These are phyloP conservation scores for Bauhinia variegata DNA, from an alignment of 306 rosid genomes.

Conservation along the genomic window DNA sequence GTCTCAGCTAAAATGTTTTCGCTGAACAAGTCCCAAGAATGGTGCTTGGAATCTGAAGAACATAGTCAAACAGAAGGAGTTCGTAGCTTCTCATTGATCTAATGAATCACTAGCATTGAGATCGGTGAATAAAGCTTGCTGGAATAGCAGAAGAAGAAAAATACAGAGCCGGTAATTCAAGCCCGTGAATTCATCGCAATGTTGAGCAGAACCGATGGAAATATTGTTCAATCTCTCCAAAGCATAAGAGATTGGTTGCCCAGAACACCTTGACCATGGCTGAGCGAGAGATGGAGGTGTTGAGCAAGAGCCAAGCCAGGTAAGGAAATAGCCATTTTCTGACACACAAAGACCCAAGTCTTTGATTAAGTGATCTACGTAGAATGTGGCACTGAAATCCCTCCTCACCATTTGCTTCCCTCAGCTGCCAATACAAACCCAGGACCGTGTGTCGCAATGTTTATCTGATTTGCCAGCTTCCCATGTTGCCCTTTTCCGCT, in stretches of 20 bases:
- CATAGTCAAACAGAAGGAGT: too few species aligned
- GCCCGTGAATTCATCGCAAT: too few species aligned
- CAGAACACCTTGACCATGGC: slow-evolving; percentile 82
- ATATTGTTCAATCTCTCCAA: slow-evolving; percentile 81
- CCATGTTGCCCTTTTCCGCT: slow-evolving; percentile 63
- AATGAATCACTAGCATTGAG: too few species aligned
- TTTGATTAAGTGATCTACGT: slow-evolving; percentile 60
- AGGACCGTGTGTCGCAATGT: slow-evolving; percentile 62
- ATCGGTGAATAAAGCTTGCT: too few species aligned
- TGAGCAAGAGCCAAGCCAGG: slow-evolving; percentile 64
- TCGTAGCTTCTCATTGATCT: too few species aligned
- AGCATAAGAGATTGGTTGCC: slow-evolving; percentile 78
- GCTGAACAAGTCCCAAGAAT: too few species aligned
- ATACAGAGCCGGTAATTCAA: too few species aligned
- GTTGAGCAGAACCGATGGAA: slow-evolving; percentile 42
- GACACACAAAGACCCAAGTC: slow-evolving; percentile 65
- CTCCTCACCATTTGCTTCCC: slow-evolving; percentile 53
- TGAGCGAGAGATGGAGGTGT: slow-evolving; percentile 74
- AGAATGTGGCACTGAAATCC: slow-evolving; percentile 67
- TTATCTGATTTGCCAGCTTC: slow-evolving; percentile 60
- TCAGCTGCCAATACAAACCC: slow-evolving; percentile 40
- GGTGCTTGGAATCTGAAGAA: too few species aligned
- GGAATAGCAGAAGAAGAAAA: too few species aligned
- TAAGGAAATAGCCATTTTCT: slow-evolving; percentile 62
- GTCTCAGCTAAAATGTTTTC: too few species aligned